phyloP scores from a whole-genome alignment of 495 filamentous ascomycete species.

The Hypoxylon perforatum region DNA sequence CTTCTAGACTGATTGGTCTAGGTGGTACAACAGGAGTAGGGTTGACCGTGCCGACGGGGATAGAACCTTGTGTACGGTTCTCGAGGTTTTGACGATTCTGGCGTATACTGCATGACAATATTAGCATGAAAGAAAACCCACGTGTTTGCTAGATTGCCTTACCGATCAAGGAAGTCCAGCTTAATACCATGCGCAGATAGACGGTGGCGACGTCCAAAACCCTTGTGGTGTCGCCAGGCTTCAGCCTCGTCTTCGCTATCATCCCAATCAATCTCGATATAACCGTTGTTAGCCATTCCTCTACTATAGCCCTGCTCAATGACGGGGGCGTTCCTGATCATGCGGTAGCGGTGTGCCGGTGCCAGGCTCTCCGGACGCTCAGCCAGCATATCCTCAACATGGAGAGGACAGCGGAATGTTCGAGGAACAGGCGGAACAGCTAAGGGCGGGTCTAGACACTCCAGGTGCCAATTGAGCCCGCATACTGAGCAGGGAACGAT shows the following conservation, averaged over 20 bases:
- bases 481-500: conserved; percentile 89
- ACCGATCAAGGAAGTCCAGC: conserved; percentile 75
- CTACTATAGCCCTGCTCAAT: conserved; percentile 62
- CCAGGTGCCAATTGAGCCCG: conserved; percentile 83
- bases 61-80: background rate
- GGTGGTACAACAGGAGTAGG: conserved; percentile 31
- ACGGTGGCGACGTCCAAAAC: conserved; percentile 71
- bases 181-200: conserved; percentile 80
- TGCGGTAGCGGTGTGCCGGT: conserved; percentile 63
- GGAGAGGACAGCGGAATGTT: conserved; percentile 90
- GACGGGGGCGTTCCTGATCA: conserved; percentile 59
- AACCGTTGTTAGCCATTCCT: conserved; percentile 77
- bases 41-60: conserved; percentile 26
- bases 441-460: conserved; percentile 88
- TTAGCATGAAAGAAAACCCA: conserved; percentile 20
- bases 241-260: conserved; percentile 62
- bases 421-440: conserved; percentile 76
- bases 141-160: conserved; percentile 37
- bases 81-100: conserved; percentile 42
- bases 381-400: conserved; percentile 70
- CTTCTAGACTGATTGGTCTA: conserved; percentile 42
- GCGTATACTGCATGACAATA: conserved; percentile 42
- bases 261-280: conserved; percentile 76
- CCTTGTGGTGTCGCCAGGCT: conserved; percentile 54
- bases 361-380: conserved; percentile 53